phyloP scores from a whole-genome alignment of 371 early-diverging fungal genomes.

The Sporodiniella umbellata region DNA sequence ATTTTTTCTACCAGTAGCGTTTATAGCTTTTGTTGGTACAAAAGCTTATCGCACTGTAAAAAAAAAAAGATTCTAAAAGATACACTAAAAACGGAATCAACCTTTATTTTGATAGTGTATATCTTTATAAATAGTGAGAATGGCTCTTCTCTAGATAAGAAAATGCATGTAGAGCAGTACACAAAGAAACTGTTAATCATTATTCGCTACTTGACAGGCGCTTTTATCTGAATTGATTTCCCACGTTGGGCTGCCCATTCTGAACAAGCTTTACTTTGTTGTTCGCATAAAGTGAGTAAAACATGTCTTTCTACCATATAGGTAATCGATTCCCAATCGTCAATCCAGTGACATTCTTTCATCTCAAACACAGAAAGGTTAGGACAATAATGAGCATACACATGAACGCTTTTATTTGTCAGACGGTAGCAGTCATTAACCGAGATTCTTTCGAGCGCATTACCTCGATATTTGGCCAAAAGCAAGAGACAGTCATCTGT shows the following conservation, averaged over 20 bases:
- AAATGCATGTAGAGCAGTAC: too few relatives aligned
- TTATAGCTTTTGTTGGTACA: too few relatives aligned
- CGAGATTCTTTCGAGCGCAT: conserved; percentile 50
- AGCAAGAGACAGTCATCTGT: conserved; percentile 53
- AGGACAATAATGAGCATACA: conserved; percentile 44
- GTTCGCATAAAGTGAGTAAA: conserved; percentile 41
- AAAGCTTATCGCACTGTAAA: too few relatives aligned
- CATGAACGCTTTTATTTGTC: conserved; percentile 47
- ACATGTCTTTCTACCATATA: conserved; percentile 38
- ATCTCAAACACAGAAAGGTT: conserved; percentile 58
- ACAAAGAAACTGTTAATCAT: too few relatives aligned
- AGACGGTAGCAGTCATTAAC: conserved; percentile 57
- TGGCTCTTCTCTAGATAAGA: too few relatives aligned
- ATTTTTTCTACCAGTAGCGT: too few relatives aligned
- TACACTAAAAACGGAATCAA: too few relatives aligned
- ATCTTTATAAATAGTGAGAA: background rate
- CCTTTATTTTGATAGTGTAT: too few relatives aligned
- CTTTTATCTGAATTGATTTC: conserved; percentile 23
- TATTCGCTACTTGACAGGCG: conserved; percentile 33
- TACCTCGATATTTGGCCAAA: conserved; percentile 44
- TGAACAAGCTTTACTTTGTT: conserved; percentile 39
- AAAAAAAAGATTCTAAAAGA: too few relatives aligned
- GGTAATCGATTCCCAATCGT: conserved; percentile 42
- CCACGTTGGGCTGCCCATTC: conserved; percentile 40
- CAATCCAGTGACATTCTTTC: conserved; percentile 51